Percentiles rank a stretch among this genome's conserved stretches.
Evolutionary conservation across 371 early-diverging fungal species (phyloP).

Genomic region (Apophysomyces trapeziformis): DNA sequence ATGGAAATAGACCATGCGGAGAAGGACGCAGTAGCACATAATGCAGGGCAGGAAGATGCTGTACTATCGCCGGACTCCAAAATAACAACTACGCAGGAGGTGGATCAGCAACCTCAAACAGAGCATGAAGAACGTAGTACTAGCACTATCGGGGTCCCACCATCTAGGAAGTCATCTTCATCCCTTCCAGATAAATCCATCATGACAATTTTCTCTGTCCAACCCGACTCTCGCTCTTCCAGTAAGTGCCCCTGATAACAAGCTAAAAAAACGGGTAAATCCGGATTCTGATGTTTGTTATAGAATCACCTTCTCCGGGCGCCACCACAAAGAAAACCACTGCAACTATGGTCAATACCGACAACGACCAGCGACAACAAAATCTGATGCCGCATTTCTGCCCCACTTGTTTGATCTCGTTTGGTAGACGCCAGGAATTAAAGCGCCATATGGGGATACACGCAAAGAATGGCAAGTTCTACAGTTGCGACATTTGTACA

Average conservation of each 20-base stretch:
- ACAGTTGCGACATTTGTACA: not conserved
- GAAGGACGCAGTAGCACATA: not conserved
- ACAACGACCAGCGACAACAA: not conserved
- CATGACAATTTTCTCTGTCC: no score
- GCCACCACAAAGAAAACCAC: not conserved
- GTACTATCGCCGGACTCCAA: not conserved
- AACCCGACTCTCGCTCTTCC: no score
- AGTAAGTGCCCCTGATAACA: no score
- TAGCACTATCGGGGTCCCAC: no score
- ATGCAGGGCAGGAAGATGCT: no score
- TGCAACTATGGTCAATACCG: not conserved
- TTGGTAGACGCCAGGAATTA: not conserved
- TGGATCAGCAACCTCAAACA: not conserved
- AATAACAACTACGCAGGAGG: not conserved
- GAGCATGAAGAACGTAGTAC: no score
- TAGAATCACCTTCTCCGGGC: not conserved
- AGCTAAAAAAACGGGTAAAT: no score
- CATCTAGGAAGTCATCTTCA: no score
- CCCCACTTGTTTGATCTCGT: not conserved
- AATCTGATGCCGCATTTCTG: not conserved
- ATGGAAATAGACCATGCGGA: not conserved
- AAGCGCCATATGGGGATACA: conserved; percentile 6
- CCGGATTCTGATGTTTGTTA: no score
- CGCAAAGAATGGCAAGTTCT: not conserved
- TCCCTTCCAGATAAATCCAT: no score